Percentiles rank a stretch among this genome's conserved stretches.
These are phyloP conservation scores for Xylariaceae sp. DNA, from an alignment of 2,329 filamentous ascomycete species.

Conservation along the genomic window DNA sequence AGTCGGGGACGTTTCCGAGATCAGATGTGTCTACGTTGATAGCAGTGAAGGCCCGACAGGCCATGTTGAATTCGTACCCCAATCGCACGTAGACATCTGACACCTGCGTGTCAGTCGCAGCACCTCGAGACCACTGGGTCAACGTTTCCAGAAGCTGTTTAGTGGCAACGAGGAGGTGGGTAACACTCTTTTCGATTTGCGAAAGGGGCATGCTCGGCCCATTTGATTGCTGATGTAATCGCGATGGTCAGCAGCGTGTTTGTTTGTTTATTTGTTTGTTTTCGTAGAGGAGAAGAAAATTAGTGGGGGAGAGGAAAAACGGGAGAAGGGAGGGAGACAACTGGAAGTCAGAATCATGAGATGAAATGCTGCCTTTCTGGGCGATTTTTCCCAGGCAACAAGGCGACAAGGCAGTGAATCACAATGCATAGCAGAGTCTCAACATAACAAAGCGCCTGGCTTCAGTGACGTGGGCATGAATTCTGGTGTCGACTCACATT, in stretches of 20 bases:
- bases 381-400: slow-evolving; percentile 4
- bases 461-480: slow-evolving; percentile 4
- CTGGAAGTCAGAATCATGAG: slow-evolving; percentile 3
- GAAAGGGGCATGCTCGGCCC: slow-evolving; percentile 72
- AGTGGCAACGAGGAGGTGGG: slow-evolving; percentile 92
- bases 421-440: slow-evolving; percentile 8
- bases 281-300: too few relatives aligned
- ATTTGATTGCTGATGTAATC: slow-evolving; percentile 40
- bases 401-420: not conserved
- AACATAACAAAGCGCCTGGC: slow-evolving; percentile 15
- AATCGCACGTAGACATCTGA: slow-evolving; percentile 97
- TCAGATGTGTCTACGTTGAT: slow-evolving; percentile 96
- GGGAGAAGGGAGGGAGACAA: not conserved
- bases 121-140: slow-evolving; percentile 92
- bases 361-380: slow-evolving; percentile 1
- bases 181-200: slow-evolving; percentile 98
- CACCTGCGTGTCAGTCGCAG: slow-evolving; percentile 88
- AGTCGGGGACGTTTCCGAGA: slow-evolving; percentile 89
- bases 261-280: not conserved
- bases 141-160: slow-evolving; percentile 97
- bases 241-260: slow-evolving; percentile 18
- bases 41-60: slow-evolving; percentile 90
- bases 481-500: slow-evolving; percentile 48
- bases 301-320: too few relatives aligned
- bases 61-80: slow-evolving; percentile 99